phyloP scores from a whole-genome alignment of 2,329 filamentous ascomycete species.

The Fusarium sacchari region DNA sequence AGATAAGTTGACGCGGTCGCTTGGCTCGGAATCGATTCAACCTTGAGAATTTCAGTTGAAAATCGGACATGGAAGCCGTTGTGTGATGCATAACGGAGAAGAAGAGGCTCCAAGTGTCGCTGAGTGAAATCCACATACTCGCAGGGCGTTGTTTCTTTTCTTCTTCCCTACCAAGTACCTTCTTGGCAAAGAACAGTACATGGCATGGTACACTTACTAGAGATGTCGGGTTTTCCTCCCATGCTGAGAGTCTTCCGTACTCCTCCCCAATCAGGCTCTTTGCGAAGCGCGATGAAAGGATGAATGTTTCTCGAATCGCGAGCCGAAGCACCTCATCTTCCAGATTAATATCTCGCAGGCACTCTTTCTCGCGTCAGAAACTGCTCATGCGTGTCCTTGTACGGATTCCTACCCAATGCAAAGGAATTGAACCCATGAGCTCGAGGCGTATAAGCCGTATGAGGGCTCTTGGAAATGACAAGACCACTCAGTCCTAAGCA shows the following conservation, averaged over 20 bases:
- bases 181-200: accelerated
- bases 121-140: neutral
- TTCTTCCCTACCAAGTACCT: accelerated
- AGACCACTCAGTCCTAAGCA: neutral
- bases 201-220: accelerated
- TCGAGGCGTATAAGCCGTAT: neutral
- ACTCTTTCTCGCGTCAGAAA: accelerated
- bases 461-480: accelerated
- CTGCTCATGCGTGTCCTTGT: accelerated
- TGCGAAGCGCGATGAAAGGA: neutral
- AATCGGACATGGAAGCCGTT: neutral
- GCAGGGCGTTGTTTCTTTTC: neutral
- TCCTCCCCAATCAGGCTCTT: neutral
- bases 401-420: accelerated
- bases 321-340: neutral
- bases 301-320: neutral
- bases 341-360: neutral
- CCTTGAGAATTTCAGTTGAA: accelerated
- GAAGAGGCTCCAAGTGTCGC: neutral
- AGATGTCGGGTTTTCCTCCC: neutral
- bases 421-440: neutral
- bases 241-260: neutral
- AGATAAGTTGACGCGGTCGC: accelerated
- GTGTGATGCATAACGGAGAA: neutral
- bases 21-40: accelerated